These are phyloP conservation scores for Cercophora sp. DNA, from an alignment of 495 filamentous ascomycete genomes.

Conservation along the genomic window DNA sequence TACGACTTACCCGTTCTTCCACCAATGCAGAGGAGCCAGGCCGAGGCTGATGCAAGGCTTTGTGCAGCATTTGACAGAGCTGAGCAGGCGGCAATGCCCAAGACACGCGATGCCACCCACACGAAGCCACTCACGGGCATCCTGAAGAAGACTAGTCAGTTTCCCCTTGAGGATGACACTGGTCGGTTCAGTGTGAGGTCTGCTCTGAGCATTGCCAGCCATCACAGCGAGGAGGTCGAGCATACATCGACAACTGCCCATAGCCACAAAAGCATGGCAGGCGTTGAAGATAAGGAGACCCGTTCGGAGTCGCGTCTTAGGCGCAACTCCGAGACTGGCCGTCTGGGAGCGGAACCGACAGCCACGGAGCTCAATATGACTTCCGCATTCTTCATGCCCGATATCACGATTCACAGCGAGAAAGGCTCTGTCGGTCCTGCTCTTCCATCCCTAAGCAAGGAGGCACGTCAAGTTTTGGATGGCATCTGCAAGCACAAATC, in stretches of 20 bases:
- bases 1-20: constrained; percentile 21
- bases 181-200: constrained; percentile 42
- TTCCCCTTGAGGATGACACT: constrained; percentile 32
- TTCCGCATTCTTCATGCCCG: constrained; percentile 63
- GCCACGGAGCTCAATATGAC: constrained; percentile 61
- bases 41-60: constrained; percentile 18
- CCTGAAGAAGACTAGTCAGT: constrained; percentile 43
- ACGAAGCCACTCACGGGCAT: no score
- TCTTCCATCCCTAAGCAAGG: constrained; percentile 41
- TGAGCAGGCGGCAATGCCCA: constrained; percentile 12
- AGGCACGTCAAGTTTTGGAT: constrained; percentile 57
- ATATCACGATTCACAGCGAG: constrained; percentile 40
- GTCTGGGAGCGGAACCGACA: constrained; percentile 17
- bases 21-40: constrained; percentile 16
- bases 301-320: constrained; percentile 25
- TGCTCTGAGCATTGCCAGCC: constrained; percentile 32
- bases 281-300: constrained; percentile 13
- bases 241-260: constrained; percentile 15
- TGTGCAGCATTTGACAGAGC: constrained; percentile 20
- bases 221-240: constrained; percentile 20
- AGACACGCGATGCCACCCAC: constrained; percentile 30
- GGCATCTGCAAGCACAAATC: constrained; percentile 59
- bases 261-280: constrained; percentile 16
- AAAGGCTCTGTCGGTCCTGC: constrained; percentile 18
- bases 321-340: constrained; percentile 31